These are phyloP conservation scores for Ustilaginoidea virens DNA, from an alignment of 2,329 filamentous ascomycete genomes.

Conservation along the genomic window DNA sequence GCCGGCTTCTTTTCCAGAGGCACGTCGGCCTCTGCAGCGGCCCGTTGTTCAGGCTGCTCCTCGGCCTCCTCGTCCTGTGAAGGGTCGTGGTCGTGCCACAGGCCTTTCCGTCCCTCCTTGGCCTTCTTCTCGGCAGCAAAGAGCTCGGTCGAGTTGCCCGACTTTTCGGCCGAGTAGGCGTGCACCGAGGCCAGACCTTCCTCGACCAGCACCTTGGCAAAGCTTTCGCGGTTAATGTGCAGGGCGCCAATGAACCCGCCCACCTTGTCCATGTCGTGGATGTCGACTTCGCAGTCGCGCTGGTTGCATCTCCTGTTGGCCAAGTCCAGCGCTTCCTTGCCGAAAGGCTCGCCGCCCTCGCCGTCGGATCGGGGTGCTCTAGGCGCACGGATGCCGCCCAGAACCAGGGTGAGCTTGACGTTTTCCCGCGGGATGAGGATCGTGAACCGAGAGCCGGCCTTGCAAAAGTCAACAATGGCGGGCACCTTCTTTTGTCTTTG, in stretches of 20 bases:
- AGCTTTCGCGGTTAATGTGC: constrained; percentile 88
- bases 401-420: constrained; percentile 85
- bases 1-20: constrained; percentile 48
- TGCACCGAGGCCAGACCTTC: constrained; percentile 89
- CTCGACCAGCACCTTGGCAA: constrained; percentile 83
- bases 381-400: constrained; percentile 83
- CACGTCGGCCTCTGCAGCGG: constrained; percentile 31
- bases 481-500: constrained; percentile 87
- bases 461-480: constrained; percentile 91
- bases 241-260: constrained; percentile 94
- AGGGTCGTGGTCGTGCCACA: constrained; percentile 93
- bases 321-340: constrained; percentile 85
- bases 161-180: constrained; percentile 89
- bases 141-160: constrained; percentile 75
- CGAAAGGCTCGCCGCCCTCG: constrained; percentile 79
- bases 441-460: constrained; percentile 89
- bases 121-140: constrained; percentile 77
- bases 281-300: constrained; percentile 89
- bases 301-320: constrained; percentile 81
- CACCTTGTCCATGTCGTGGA: constrained; percentile 89
- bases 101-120: constrained; percentile 72
- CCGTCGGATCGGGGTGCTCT: constrained; percentile 64
- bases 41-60: constrained; percentile 33
- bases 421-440: constrained; percentile 83
- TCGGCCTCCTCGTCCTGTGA: constrained; percentile 59